These are phyloP conservation scores for Trifolium pratense DNA, from an alignment of 306 rosid genomes.

Conservation along the genomic window DNA sequence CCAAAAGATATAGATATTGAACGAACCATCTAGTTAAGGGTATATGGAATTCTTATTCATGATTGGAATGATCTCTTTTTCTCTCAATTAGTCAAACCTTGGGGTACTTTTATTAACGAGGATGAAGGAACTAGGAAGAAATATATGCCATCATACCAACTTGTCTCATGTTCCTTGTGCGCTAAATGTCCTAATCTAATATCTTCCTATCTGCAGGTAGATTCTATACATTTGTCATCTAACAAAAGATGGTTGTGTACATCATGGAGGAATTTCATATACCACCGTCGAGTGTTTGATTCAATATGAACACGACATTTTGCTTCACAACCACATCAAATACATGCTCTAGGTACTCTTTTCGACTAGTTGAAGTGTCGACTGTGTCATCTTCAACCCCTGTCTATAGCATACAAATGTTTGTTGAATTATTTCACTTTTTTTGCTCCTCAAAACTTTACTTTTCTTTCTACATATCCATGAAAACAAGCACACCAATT, in stretches of 20 bases:
- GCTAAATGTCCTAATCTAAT: neutral
- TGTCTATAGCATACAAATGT: neutral
- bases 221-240: neutral
- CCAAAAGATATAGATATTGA: too few relatives aligned
- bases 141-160: neutral
- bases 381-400: neutral
- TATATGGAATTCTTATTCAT: too few relatives aligned
- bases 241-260: neutral
- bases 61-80: too few relatives aligned
- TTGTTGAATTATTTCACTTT: neutral
- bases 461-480: neutral
- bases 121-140: too few relatives aligned
- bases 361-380: neutral
- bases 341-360: neutral
- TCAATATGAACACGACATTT: neutral
- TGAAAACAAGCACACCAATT: neutral
- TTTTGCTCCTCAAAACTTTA: neutral
- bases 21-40: too few relatives aligned
- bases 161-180: neutral
- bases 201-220: neutral
- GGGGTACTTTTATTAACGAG: too few relatives aligned
- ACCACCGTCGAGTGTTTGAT: neutral
- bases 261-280: neutral
- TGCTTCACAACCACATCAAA: neutral
- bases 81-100: too few relatives aligned